Conservation (phyloP, 2,329 filamentous ascomycete species). For the Botrytis fragariae region DNA sequence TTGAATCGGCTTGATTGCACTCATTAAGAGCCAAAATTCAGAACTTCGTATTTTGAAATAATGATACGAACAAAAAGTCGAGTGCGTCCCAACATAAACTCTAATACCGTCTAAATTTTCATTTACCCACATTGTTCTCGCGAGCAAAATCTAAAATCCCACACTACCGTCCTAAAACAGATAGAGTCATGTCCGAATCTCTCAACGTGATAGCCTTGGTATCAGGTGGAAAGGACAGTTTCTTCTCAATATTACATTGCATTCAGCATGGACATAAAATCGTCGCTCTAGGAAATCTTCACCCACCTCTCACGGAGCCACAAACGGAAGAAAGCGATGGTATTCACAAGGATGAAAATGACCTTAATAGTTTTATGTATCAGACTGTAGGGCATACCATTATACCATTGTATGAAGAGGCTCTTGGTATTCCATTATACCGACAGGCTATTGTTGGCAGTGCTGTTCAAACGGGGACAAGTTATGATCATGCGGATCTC, state of each 20-base stretch:
- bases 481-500: constrained; percentile 52
- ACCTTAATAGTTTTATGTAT: constrained; percentile 99
- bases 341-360: constrained; percentile 47
- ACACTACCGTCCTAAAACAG: neutral
- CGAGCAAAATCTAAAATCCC: constrained; percentile 5
- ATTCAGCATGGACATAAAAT: constrained; percentile 79
- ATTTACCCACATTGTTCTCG: neutral
- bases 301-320: constrained; percentile 50
- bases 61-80: neutral
- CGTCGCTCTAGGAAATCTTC: constrained; percentile 84
- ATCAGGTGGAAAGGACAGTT: constrained; percentile 95
- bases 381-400: constrained; percentile 91
- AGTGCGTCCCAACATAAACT: neutral
- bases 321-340: neutral
- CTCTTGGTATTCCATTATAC: constrained; percentile 80
- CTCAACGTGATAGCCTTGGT: constrained; percentile 86
- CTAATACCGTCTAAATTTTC: neutral
- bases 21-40: neutral
- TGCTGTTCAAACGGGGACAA: constrained; percentile 67
- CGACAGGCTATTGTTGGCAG: constrained; percentile 71
- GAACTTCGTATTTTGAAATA: neutral
- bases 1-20: neutral
- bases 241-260: constrained; percentile 91
- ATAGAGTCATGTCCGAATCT: constrained; percentile 44
- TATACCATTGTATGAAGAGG: constrained; percentile 78